Evolutionary conservation across 164 flowering plant species (phyloP), one percentile per base, ranked within the genome.

Genomic region (Magnolia sinica): DNA sequence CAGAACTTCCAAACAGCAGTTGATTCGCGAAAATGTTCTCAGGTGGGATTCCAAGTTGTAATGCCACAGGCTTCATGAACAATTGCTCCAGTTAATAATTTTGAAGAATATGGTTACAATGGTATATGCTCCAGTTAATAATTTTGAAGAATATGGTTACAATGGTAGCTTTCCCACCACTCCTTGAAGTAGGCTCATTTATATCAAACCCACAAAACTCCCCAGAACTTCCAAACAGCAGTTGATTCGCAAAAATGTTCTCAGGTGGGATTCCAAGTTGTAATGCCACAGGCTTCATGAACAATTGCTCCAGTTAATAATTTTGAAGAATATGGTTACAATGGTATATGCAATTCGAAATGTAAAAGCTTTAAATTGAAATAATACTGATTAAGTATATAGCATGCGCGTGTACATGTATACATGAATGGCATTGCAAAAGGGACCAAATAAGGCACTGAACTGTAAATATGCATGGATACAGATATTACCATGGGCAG

Each of bases 171-270:
- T 96, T 96, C 73, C 99, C 99, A 50, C 97, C 99, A 85, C 99
- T 94, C 79, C 93, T 87, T 76, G 99, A 94, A 76, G 99, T 96
- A 65, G 93, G 98, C 77, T 96, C 99, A 59, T 87, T 86, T 31
- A 73, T 72, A 77, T 96, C 99, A 80, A 94, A 96, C 65, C 98
- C 97, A 76, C 74, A 16, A 84, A 88, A 96, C 80, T 94, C 95
- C 49, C 98, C 98, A 22, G 91, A 84, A 71, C 80, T 84, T 81
- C 87, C 90, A 80, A 96, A 94, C 55, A 94, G 82, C 37, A 96
- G 83, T 80, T 87, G 92, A 82, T 96, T 96, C 50, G 98, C 98
- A 83, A 86, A 94, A n/a, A 96, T 89, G 76, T 96, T 91, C 76
- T 88, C 94, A 3, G 69, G 81, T 13, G 98, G 94, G 76, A 96